Conservation (phyloP, 768 basidiomycete species). For the Lactarius akahatsu region DNA sequence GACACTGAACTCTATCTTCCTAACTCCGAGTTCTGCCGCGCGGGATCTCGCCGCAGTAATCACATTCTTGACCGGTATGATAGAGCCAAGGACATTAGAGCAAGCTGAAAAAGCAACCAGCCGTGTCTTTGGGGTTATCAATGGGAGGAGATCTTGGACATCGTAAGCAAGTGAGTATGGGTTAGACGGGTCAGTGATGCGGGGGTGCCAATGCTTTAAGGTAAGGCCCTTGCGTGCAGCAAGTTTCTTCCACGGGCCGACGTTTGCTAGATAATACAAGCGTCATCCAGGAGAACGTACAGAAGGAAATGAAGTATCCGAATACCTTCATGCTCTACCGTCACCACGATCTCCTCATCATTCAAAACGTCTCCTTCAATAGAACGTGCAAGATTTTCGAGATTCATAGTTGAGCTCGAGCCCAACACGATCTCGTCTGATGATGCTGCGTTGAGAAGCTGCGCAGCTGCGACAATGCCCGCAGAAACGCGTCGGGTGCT, state of each 20-base stretch:
- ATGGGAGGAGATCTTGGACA: conserved; percentile 55
- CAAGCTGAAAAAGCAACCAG: conserved; percentile 72
- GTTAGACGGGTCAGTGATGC: conserved; percentile 45
- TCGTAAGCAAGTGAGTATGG: conserved; percentile 63
- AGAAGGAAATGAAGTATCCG: background rate
- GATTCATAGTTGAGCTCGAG: conserved; percentile 62
- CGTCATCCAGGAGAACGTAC: background rate
- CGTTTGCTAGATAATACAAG: conserved; percentile 53
- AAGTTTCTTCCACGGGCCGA: conserved; percentile 73
- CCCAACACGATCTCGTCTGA: conserved; percentile 66
- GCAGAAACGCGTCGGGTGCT: conserved; percentile 53
- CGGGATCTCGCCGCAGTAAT: conserved; percentile 50
- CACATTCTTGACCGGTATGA: conserved; percentile 59
- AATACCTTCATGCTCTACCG: conserved; percentile 76
- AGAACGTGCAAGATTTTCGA: conserved; percentile 67
- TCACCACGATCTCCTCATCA: conserved; percentile 77
- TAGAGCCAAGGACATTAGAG: conserved; percentile 71
- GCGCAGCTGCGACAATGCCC: conserved; percentile 51
- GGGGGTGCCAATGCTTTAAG: conserved; percentile 60
- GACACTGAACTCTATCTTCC: conserved; percentile 63
- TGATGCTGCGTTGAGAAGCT: conserved; percentile 64
- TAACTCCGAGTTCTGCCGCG: conserved; percentile 51
- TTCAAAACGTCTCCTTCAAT: conserved; percentile 52
- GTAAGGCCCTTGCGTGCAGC: conserved; percentile 54
- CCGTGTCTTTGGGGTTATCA: conserved; percentile 65